These are phyloP conservation scores for Chaetomium fimeti DNA, from an alignment of 495 filamentous ascomycete genomes.

Conservation along the genomic window DNA sequence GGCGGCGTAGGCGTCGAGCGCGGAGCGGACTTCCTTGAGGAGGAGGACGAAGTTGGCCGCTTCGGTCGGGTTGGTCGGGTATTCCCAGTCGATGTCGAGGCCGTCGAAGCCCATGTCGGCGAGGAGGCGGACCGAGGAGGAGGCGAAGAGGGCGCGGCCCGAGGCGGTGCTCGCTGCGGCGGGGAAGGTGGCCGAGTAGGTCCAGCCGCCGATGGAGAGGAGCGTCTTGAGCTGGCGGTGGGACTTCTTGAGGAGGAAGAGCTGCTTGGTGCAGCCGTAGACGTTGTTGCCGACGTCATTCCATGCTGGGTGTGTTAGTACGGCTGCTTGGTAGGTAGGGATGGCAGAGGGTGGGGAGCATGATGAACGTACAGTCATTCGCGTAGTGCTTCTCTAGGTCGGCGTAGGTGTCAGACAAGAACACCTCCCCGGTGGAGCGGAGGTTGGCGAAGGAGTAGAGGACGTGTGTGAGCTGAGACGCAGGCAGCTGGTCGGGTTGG, in stretches of 20 bases:
- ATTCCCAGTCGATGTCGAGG: slow-evolving; percentile 54
- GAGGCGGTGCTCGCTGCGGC: slow-evolving; percentile 58
- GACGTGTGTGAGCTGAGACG: slow-evolving; percentile 76
- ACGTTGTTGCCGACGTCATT: slow-evolving; percentile 59
- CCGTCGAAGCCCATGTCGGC: slow-evolving; percentile 58
- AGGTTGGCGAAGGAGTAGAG: slow-evolving; percentile 90
- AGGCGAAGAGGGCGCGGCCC: slow-evolving; percentile 62
- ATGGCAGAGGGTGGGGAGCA: neutral
- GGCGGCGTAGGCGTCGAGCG: slow-evolving; percentile 63
- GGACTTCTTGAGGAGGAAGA: slow-evolving; percentile 78
- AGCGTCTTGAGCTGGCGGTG: slow-evolving; percentile 84
- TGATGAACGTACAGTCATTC: slow-evolving; percentile 39
- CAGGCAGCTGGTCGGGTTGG: slow-evolving; percentile 77
- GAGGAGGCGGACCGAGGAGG: slow-evolving; percentile 61
- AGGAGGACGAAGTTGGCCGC: slow-evolving; percentile 72
- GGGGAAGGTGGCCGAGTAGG: slow-evolving; percentile 77
- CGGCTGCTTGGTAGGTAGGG: neutral
- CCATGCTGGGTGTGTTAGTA: slow-evolving; percentile 38
- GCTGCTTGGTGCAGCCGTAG: slow-evolving; percentile 83
- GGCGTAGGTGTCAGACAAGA: slow-evolving; percentile 55
- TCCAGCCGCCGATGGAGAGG: slow-evolving; percentile 89
- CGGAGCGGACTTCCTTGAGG: slow-evolving; percentile 61
- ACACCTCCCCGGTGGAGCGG: slow-evolving; percentile 77
- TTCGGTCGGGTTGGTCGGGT: slow-evolving; percentile 56
- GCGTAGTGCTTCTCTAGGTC: slow-evolving; percentile 76